Base-by-base conservation (phyloP, 768 basidiomycete species). In the Mycena galopus region DNA sequence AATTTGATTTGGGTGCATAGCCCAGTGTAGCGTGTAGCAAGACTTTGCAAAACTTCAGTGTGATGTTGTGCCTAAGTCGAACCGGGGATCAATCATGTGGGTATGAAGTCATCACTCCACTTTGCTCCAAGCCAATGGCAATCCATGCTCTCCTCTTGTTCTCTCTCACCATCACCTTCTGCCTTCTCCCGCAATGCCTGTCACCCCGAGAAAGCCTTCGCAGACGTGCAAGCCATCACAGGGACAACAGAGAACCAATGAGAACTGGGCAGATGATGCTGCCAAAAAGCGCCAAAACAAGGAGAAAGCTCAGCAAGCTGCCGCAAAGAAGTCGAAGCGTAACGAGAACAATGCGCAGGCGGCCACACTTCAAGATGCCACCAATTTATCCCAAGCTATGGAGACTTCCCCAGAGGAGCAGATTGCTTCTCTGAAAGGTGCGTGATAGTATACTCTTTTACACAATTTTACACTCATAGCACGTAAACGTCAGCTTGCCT, bases 371-470 rank as follows among this genome's bases (percentile, higher is more conserved):
- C 35, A 12, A 12, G 35, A 35, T 12, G 35, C 35, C 7, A 35
- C 35, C 12, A 35, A 35, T 35, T 5, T 51, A n/a, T 35, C 55
- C 10, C 33, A 32, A n/a, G 17, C 61, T 37, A 14, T 37, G 35
- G 35, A 37, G 57, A 17, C 39, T 44, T 61, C 59, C 5, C 9
- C 59, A 2, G 65, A 57, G 27, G 27, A 67, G 14, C 25, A 44
- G 9, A 67, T 67, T 35, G 65, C 65, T 44, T 1, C 21, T 16
- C 42, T 67, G 14, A 67, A 53, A 8, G 65, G 65, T 67, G 56
- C 37, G 65, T 58, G 16, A 21, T 32, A 1, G 4, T 37, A 11
- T 37, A 37, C 35, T 3, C 35, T 37, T 37, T 5, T 37, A 37
- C 35, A 37, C 35, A 4, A 37, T 37, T 61, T 23, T 47, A 16